Conservation (phyloP, 352 stramenopile genomes). For the Pythium coloratum region DNA sequence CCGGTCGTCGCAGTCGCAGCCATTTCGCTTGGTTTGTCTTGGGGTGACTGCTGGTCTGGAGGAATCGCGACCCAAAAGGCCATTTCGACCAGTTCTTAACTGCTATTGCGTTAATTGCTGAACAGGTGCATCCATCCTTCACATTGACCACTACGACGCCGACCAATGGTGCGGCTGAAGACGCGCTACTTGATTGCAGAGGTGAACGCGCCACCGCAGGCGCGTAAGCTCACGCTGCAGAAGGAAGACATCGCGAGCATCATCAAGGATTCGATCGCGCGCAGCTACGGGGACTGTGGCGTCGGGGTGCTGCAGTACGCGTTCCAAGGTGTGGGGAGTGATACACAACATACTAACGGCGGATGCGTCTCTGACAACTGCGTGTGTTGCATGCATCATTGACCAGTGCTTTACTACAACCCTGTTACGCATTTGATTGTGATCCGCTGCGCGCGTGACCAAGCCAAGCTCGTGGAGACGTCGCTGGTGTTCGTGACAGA, state of each 20-base stretch:
- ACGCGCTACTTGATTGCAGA: conserved; percentile 75
- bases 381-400: background rate
- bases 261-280: conserved; percentile 66
- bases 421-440: conserved; percentile 48
- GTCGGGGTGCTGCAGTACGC: conserved; percentile 67
- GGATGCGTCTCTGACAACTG: background rate
- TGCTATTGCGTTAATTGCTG: background rate
- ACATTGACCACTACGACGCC: background rate
- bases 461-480: conserved; percentile 73
- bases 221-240: conserved; percentile 48
- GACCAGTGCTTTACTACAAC: conserved; percentile 66
- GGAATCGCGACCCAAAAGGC: background rate
- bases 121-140: conserved; percentile 6
- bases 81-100: background rate
- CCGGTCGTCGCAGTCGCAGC: conserved; percentile 16
- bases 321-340: conserved; percentile 57
- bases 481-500: conserved; percentile 75
- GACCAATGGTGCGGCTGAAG: conserved; percentile 72
- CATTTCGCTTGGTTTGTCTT: conserved; percentile 24
- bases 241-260: conserved; percentile 56
- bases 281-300: conserved; percentile 70
- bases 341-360: background rate
- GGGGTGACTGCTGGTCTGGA: conserved; percentile 9
- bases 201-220: conserved; percentile 29
- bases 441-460: conserved; percentile 65